Percentiles rank a stretch among this genome's conserved stretches.
Evolutionary conservation across 306 rosid species (phyloP).

Genomic region (Begonia peltatifolia): DNA sequence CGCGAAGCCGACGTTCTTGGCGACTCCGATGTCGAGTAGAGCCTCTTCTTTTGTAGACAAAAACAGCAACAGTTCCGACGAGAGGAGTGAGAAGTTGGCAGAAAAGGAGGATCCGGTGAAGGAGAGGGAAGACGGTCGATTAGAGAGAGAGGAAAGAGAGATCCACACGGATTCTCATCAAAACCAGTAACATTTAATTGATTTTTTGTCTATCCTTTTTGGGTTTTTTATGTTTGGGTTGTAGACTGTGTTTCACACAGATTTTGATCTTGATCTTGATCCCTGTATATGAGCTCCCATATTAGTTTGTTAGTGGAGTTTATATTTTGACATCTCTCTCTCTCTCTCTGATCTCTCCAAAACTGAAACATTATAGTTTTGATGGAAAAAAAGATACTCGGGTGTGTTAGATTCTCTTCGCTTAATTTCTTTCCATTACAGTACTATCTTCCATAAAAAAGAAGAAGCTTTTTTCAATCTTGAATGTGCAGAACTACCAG

Average conservation of each 20-base stretch:
- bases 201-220: background rate
- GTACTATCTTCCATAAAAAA: too few species aligned
- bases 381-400: too few species aligned
- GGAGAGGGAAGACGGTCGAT: background rate
- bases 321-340: too few species aligned
- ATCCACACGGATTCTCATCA: conserved; percentile 8
- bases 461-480: too few species aligned
- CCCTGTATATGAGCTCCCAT: conserved; percentile 1
- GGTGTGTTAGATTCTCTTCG: too few species aligned
- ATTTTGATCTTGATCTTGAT: too few species aligned
- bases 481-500: too few species aligned
- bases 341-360: too few species aligned
- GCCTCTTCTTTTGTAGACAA: conserved; percentile 49
- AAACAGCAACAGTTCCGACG: conserved; percentile 13
- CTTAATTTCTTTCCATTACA: too few species aligned
- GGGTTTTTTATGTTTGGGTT: background rate
- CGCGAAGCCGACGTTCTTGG: conserved; percentile 73
- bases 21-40: conserved; percentile 63
- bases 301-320: background rate
- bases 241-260: background rate
- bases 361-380: too few species aligned
- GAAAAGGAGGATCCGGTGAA: conserved; percentile 16
- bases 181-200: conserved; percentile 10
- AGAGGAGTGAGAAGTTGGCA: conserved; percentile 22
- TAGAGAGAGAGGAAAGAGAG: conserved; percentile 8